A percentile compares a stretch with the other conserved stretches of the same genome.
Conservation (phyloP, 805 yeast species). For the Peterozyma toletana region DNA sequence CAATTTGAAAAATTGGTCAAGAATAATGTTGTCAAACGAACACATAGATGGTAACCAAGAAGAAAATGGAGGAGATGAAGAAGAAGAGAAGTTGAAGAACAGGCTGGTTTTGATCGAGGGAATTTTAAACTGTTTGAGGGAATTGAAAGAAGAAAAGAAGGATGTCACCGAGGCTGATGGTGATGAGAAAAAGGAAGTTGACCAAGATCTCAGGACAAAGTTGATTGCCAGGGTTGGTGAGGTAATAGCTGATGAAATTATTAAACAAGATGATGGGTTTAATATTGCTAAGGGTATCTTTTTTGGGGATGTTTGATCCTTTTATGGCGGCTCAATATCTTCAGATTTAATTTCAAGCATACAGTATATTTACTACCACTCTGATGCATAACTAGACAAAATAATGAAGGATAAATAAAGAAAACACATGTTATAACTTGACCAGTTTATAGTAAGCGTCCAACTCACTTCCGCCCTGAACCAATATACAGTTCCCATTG, state of each 20-base stretch:
- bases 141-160: constrained; percentile 24
- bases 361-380: too few species aligned
- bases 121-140: constrained; percentile 47
- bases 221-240: constrained; percentile 56
- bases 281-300: constrained; percentile 58
- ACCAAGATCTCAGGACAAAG: constrained; percentile 27
- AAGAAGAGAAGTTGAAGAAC: constrained; percentile 28
- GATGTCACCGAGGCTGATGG: constrained; percentile 28
- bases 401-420: constrained; percentile 54
- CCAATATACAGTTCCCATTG: constrained; percentile 64
- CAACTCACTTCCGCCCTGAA: constrained; percentile 50
- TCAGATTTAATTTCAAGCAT: too few species aligned
- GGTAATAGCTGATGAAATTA: constrained; percentile 41
- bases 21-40: constrained; percentile 39
- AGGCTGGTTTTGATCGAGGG: constrained; percentile 39
- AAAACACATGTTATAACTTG: not conserved
- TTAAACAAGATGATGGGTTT: constrained; percentile 39
- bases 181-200: constrained; percentile 24
- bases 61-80: constrained; percentile 9
- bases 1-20: constrained; percentile 76
- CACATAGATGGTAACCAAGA: constrained; percentile 14
- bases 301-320: constrained; percentile 48
- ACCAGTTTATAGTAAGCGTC: constrained; percentile 3
- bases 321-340: constrained; percentile 13
- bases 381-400: constrained; percentile 29